These are phyloP conservation scores for Cryphonectria nitschkei DNA, from an alignment of 2,329 filamentous ascomycete species.

Conservation along the genomic window DNA sequence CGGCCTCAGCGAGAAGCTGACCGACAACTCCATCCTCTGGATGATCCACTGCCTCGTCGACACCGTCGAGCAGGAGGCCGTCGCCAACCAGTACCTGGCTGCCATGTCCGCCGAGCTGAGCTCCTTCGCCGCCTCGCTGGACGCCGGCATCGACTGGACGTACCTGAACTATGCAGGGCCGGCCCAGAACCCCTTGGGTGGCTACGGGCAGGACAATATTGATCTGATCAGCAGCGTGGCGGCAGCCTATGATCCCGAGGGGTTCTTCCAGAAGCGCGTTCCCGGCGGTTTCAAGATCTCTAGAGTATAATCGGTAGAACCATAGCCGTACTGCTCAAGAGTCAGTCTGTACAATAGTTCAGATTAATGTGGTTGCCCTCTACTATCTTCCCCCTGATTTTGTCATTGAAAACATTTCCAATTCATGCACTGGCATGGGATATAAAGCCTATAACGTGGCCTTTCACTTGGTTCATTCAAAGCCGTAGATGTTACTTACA, in stretches of 20 bases:
- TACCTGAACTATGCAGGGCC: constrained; percentile 8
- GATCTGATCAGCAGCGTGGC: background rate
- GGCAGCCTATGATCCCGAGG: background rate
- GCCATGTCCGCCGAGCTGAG: constrained; percentile 7
- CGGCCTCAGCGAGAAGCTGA: constrained; percentile 42
- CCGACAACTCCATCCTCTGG: constrained; percentile 34
- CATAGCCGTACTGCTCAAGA: background rate
- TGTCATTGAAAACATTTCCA: background rate
- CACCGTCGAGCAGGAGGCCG: constrained; percentile 34
- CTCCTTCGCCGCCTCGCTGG: background rate
- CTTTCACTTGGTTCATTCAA: background rate
- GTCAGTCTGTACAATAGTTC: background rate
- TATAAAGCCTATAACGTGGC: background rate
- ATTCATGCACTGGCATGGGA: background rate
- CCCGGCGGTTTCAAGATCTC: background rate
- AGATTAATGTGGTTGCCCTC: background rate
- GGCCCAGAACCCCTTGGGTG: constrained; percentile 2
- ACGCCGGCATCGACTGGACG: background rate
- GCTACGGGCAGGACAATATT: background rate
- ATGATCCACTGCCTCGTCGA: constrained; percentile 38
- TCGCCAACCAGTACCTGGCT: constrained; percentile 35
- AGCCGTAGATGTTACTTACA: background rate
- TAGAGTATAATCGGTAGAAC: background rate
- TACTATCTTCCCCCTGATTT: background rate
- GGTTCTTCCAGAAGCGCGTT: background rate